Evolutionary conservation across 2,329 filamentous ascomycete genomes (phyloP), one percentile per base, ranked within the genome.

Genomic region (Pseudogymnoascus sp.): DNA sequence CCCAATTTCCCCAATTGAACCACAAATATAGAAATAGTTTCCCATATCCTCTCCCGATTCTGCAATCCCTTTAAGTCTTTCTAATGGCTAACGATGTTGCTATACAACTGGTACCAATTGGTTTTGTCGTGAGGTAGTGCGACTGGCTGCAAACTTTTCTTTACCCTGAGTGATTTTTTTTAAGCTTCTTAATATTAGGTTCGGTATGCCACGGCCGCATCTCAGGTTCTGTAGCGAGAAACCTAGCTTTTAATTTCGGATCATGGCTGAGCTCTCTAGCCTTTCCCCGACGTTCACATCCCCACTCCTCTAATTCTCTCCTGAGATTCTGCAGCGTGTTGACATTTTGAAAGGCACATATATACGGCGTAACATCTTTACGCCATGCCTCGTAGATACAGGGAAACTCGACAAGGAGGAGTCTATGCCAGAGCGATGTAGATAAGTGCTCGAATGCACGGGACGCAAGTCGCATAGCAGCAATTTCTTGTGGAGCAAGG

Each of bases 41-140:
- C 49, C 67, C 68, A 72, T 26, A 72, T 68, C 35, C 70, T 61
- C 59, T 63, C 31, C 16, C 69, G 63, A 61, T 72, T 72, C 37
- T 41, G 49, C 31, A 71, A 38, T 0, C 70, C 69, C 49, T 67
- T 72, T 7, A 71, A 62, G 1, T 62, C 26, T n/a, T 39, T 31
- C 63, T 66, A 69, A 29, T 66, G 63, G 4, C 39, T 41, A n/a
- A 55, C 64, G 14, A 72, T 67, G n/a, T 64, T 63, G 6, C 49
- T 55, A 29, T 68, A 70, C 4, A 71, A 35, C 26, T 38, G 31
- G 61, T 65, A 66, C 68, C 67, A 71, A 37, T 71, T 65, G 3
- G 68, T 68, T 26, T 61, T 65, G 7, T 49, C 62, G 35, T 52
- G 62, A 45, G 26, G 62, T 19, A 61, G 59, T 16, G 26, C 45